Evolutionary conservation across 2,329 filamentous ascomycete genomes (phyloP).

Genomic region (Pseudogymnoascus sp.): DNA sequence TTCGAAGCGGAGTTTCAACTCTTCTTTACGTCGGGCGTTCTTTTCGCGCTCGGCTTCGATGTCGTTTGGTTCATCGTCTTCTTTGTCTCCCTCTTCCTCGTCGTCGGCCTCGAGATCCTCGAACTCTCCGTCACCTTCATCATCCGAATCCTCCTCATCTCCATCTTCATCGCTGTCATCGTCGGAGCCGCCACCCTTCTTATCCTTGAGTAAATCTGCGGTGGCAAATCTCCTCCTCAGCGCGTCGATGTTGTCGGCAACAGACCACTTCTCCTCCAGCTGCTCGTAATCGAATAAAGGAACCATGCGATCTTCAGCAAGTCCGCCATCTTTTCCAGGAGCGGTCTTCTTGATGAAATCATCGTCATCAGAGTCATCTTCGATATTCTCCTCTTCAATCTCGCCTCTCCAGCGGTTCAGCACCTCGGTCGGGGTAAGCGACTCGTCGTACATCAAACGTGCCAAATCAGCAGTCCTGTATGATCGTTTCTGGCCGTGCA

Average conservation of each 20-base stretch:
- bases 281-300: constrained; percentile 72
- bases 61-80: constrained; percentile 31
- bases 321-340: constrained; percentile 57
- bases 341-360: constrained; percentile 59
- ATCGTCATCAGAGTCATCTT: constrained; percentile 44
- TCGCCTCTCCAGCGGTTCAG: constrained; percentile 73
- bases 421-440: constrained; percentile 65
- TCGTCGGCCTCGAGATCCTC: constrained; percentile 72
- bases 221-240: constrained; percentile 70
- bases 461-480: constrained; percentile 78
- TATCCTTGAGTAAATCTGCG: constrained; percentile 50
- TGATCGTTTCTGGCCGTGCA: constrained; percentile 60
- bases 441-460: constrained; percentile 79
- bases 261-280: constrained; percentile 77
- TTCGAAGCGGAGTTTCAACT: constrained; percentile 88
- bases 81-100: constrained; percentile 36
- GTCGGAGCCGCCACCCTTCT: constrained; percentile 42
- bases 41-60: constrained; percentile 84
- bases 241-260: constrained; percentile 65
- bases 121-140: constrained; percentile 68
- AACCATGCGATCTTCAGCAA: constrained; percentile 68
- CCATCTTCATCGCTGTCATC: constrained; percentile 36
- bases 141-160: constrained; percentile 40
- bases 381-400: constrained; percentile 44
- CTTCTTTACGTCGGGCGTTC: constrained; percentile 88